Evolutionary conservation across 192 early-diverging fungal genomes (phyloP), one percentile per base, ranked within the genome.

Genomic region (Coemansia sp.): DNA sequence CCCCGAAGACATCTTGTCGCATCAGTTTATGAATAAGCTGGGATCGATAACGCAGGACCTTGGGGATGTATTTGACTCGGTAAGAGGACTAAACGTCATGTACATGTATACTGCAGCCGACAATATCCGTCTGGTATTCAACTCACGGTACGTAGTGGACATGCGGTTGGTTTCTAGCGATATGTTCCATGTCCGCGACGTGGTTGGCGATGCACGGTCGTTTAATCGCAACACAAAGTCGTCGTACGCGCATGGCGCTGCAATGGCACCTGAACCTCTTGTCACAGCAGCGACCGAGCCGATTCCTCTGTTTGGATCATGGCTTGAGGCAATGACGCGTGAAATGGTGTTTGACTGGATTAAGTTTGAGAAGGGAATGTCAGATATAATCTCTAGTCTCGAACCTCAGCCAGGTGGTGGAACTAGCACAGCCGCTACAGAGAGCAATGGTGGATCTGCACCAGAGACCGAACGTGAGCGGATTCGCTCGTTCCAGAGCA

Each of bases 41-140:
- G 46, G 55, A 40, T 44, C 53, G 1, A 11, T 55, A 38, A 22
- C 51, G 21, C 59, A 59, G 12, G 47, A 58, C 37, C 39, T 67
- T 6, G 44, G 46, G 4, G 38, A 37, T 15, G 68, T 62, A 19
- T 78, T 78, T 54, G 67, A 59, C 23, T 61, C 60, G 0, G 64
- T 78, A 38, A 43, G 58, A 8, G 74, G 59, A 0, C 57, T 78
- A 43, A 45, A 71, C 24, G 66, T 78, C 24, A 64, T 67, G 74
- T 69, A 67, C 30, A 78, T 78, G 74, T 78, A 78, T 50, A 78
- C 74, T 4, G 68, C 74, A 5, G 61, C 65, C 9, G 74, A 78
- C 46, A 78, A 71, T 43, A 66, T 78, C 30, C 64, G 74, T 0
- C 54, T 78, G 22, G 74, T 78, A 47, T 78, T 78, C 43, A 78